phyloP scores from a whole-genome alignment of 2,329 filamentous ascomycete genomes.

The Claviceps paspali region DNA sequence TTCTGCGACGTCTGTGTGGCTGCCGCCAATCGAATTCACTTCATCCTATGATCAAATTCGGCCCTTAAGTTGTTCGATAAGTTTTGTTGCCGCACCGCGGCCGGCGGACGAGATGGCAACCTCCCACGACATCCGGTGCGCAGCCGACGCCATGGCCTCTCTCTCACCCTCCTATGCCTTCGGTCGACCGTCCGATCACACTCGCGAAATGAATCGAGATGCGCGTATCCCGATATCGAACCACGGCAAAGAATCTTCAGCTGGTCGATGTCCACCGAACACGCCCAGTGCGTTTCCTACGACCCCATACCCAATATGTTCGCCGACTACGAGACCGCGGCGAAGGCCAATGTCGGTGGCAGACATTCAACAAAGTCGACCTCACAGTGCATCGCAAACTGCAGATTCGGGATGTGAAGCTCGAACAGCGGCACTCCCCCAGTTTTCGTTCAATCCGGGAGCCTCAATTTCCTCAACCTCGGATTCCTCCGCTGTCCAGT shows the following conservation, averaged over 20 bases:
- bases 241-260: background rate
- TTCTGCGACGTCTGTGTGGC: background rate
- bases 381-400: constrained; percentile 13
- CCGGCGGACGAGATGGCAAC: constrained; percentile 29
- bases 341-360: constrained; percentile 39
- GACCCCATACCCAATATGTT: constrained; percentile 21
- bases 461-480: constrained; percentile 19
- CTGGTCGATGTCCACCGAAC: constrained; percentile 35
- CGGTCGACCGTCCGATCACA: constrained; percentile 9
- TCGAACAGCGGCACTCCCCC: constrained; percentile 30
- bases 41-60: constrained; percentile 25
- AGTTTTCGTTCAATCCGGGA: constrained; percentile 42
- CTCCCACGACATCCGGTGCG: constrained; percentile 22
- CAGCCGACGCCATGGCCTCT: constrained; percentile 13
- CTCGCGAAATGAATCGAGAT: background rate
- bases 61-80: constrained; percentile 23
- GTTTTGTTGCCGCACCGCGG: constrained; percentile 34
- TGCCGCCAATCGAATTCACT: background rate
- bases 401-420: constrained; percentile 14
- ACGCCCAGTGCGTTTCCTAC: constrained; percentile 51
- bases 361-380: constrained; percentile 23
- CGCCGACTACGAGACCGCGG: constrained; percentile 30
- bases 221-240: background rate
- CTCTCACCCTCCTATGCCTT: constrained; percentile 2
- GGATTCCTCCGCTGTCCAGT: constrained; percentile 20